Evolutionary conservation across 108 stramenopile genomes (phyloP).

Genomic region (Parmales sp.): DNA sequence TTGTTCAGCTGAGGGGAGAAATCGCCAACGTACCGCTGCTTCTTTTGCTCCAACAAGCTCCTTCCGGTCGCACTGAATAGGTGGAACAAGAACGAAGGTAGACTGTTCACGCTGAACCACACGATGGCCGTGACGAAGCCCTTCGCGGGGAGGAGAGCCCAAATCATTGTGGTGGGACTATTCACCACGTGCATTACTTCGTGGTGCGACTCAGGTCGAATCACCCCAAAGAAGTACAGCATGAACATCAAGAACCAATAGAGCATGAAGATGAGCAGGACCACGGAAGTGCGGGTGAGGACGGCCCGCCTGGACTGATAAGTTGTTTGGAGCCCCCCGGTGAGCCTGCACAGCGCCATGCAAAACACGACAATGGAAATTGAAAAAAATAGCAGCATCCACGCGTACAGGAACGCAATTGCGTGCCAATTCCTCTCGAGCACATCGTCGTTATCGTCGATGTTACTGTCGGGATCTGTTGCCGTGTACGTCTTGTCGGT

Average conservation of each 20-base stretch:
- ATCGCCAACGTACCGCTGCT: constrained; percentile 2
- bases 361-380: not conserved
- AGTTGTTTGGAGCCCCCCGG: not conserved
- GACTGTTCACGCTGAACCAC: not conserved
- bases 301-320: not conserved
- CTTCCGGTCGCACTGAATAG: not conserved
- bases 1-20: constrained; percentile 5
- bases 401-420: constrained; percentile 5
- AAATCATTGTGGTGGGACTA: not conserved
- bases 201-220: not conserved
- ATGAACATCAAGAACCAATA: constrained; percentile 6
- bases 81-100: constrained; percentile 2
- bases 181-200: not conserved
- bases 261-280: constrained; percentile 1
- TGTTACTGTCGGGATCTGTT: too few species aligned
- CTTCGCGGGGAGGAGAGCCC: constrained; percentile 2
- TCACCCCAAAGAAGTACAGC: constrained; percentile 5
- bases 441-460: not conserved
- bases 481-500: not conserved
- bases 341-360: not conserved
- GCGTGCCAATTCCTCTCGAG: not conserved
- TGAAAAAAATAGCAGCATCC: not conserved
- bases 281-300: not conserved
- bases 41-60: not conserved
- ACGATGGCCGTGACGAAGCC: constrained; percentile 12